Evolutionary conservation across 2,329 filamentous ascomycete genomes (phyloP).

Genomic region (Leptographium lundbergii): DNA sequence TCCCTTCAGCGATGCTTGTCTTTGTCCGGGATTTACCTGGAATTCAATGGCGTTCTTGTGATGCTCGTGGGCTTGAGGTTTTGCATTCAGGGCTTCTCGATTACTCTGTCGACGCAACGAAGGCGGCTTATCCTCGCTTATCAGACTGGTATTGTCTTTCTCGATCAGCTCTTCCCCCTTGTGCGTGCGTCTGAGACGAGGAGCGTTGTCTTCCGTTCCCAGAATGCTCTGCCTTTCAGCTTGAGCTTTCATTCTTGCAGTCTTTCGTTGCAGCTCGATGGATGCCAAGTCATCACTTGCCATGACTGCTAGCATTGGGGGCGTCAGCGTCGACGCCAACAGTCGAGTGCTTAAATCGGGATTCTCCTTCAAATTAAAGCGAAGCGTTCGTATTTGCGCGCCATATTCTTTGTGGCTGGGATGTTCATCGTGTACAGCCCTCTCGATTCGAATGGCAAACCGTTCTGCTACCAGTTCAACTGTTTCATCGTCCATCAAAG

Average conservation of each 20-base stretch:
- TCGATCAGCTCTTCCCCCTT: conserved; percentile 90
- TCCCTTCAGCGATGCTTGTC: conserved; percentile 12
- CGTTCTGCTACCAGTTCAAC: conserved; percentile 53
- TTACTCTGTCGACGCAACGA: conserved; percentile 22
- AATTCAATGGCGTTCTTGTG: neutral
- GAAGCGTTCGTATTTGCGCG: conserved; percentile 59
- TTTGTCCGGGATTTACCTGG: neutral
- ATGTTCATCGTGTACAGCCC: conserved; percentile 48
- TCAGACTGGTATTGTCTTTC: conserved; percentile 42
- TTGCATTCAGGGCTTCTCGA: conserved; percentile 14
- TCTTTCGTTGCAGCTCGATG: conserved; percentile 71
- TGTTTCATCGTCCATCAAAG: conserved; percentile 49
- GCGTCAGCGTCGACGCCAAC: conserved; percentile 57
- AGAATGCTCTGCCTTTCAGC: conserved; percentile 77
- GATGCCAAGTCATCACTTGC: conserved; percentile 81
- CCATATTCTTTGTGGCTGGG: conserved; percentile 38
- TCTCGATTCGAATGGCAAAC: conserved; percentile 69
- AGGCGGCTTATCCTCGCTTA: conserved; percentile 25
- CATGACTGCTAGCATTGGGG: conserved; percentile 77
- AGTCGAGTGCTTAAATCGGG: conserved; percentile 62
- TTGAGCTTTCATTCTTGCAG: conserved; percentile 62
- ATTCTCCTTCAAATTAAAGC: conserved; percentile 85
- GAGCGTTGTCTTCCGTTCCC: conserved; percentile 61
- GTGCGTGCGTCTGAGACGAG: conserved; percentile 77
- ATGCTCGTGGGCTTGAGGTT: neutral